Conservation (phyloP, 331 rosid genomes). For the Ulmus americana region DNA sequence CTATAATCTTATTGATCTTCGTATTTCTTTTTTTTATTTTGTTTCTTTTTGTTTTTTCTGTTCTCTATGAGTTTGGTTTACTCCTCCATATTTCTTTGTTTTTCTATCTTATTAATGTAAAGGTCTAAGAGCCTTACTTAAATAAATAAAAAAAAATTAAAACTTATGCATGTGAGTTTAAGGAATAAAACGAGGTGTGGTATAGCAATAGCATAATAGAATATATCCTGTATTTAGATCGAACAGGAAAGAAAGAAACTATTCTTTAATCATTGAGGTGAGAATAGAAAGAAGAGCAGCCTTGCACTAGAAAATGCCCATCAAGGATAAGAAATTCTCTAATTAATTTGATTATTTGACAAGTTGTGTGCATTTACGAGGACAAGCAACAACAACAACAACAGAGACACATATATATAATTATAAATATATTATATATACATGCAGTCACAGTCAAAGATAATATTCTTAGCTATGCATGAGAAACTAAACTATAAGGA, state of each 20-base stretch:
- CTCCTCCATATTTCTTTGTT: too few species aligned
- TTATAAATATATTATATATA: not conserved
- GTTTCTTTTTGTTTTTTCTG: too few species aligned
- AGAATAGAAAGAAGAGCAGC: slow-evolving; percentile 15
- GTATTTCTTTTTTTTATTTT: too few species aligned
- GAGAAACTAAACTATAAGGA: not conserved
- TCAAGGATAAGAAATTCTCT: slow-evolving; percentile 11
- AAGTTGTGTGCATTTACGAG: slow-evolving; percentile 21
- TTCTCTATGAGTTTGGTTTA: too few species aligned
- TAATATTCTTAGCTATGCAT: not conserved
- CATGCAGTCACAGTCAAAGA: not conserved
- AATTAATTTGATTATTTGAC: slow-evolving; percentile 13
- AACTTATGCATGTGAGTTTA: too few species aligned
- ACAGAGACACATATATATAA: not conserved
- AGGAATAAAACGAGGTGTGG: too few species aligned
- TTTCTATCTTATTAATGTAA: too few species aligned
- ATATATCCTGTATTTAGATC: not conserved
- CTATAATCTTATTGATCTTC: too few species aligned
- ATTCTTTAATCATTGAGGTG: slow-evolving; percentile 12
- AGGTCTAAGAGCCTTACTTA: too few species aligned
- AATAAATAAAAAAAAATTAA: too few species aligned
- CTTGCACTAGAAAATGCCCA: not conserved
- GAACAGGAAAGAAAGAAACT: not conserved
- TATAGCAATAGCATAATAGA: too few species aligned
- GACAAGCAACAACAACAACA: not conserved